These are phyloP conservation scores for Scheffersomyces stambukii DNA, from an alignment of 1,139 yeast species.

Conservation along the genomic window DNA sequence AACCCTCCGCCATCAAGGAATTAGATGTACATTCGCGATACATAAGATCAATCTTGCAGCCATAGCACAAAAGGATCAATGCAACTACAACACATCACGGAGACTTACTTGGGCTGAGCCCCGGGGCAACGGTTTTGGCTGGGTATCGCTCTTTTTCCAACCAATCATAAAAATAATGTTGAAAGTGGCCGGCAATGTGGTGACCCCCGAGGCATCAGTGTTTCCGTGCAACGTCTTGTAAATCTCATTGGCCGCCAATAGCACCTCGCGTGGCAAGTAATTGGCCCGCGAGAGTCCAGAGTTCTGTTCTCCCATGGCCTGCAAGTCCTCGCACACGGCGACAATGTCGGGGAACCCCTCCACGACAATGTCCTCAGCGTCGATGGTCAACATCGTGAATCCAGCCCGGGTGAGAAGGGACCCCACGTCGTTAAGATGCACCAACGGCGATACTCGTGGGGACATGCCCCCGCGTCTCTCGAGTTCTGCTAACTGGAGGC, in stretches of 20 bases:
- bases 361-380: constrained; percentile 78
- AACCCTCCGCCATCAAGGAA: no score
- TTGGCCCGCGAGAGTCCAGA: constrained; percentile 58
- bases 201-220: constrained; percentile 38
- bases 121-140: constrained; percentile 69
- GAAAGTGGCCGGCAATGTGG: constrained; percentile 59
- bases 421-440: constrained; percentile 75
- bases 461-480: constrained; percentile 78
- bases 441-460: constrained; percentile 78
- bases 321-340: constrained; percentile 66
- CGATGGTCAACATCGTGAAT: constrained; percentile 75
- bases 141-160: constrained; percentile 71
- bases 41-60: no score
- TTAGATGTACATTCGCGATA: no score
- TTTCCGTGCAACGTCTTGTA: constrained; percentile 72
- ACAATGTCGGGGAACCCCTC: constrained; percentile 73
- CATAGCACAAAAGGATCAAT: no score
- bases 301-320: constrained; percentile 83
- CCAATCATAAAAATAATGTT: constrained; percentile 81
- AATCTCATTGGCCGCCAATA: constrained; percentile 73
- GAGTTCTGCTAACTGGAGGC: constrained; percentile 76
- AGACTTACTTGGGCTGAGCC: constrained; percentile 68
- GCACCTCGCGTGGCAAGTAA: constrained; percentile 56
- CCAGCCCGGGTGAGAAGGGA: constrained; percentile 70
- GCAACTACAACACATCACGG: constrained; percentile 55